Evolutionary conservation across 73 alveolate species (phyloP).

Genomic region (Tetrahymena thermophila): DNA sequence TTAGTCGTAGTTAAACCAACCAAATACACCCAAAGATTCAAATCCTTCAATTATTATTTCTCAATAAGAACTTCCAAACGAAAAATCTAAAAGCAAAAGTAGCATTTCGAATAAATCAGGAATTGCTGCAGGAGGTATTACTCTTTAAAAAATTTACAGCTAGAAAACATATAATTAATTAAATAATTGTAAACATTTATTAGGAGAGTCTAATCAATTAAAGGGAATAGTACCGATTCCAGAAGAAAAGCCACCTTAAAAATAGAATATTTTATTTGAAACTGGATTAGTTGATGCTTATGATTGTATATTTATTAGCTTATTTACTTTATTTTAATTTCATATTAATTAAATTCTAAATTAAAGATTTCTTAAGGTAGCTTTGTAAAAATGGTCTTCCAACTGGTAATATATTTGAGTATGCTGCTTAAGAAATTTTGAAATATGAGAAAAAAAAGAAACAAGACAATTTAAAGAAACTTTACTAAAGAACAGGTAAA

Average conservation of each 20-base stretch:
- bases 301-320: background rate
- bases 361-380: background rate
- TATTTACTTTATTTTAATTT: background rate
- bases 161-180: too few species aligned
- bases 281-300: background rate
- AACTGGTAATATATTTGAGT: slow-evolving; percentile 34
- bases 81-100: background rate
- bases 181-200: background rate
- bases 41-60: background rate
- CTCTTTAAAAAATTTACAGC: background rate
- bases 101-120: background rate
- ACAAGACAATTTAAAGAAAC: background rate
- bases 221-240: background rate
- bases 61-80: background rate
- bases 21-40: background rate
- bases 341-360: background rate
- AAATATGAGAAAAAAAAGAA: slow-evolving; percentile 39
- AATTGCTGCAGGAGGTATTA: background rate
- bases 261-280: background rate
- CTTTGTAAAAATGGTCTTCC: slow-evolving; percentile 29
- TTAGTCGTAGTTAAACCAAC: background rate
- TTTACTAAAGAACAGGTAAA: background rate
- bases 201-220: background rate
- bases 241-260: background rate
- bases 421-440: slow-evolving; percentile 35